Evolutionary conservation across 257 asterid species (phyloP), one percentile per base, ranked within the genome.

Genomic region (Salvia rosmarinus): DNA sequence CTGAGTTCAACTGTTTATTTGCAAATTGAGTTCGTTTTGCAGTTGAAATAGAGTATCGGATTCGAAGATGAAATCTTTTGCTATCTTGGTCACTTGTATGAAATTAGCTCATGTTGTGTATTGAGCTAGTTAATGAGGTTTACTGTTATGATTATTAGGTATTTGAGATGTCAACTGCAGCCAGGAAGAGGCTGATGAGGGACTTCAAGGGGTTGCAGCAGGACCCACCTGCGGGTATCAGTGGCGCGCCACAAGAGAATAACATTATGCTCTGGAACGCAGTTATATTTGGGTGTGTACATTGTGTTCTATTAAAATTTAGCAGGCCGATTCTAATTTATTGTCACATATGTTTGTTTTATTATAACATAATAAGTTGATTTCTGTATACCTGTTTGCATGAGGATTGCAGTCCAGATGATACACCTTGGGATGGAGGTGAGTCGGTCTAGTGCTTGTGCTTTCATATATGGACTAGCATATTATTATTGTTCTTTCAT

Each of bases 391-490:
- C 5, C 5, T 5, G 13, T 55, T 25, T 3, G 40, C 37, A 56
- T 56, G 63, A 25, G 63, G 20, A 56, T 28, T 13, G 20, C 87
- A 88, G 95, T 71, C 95, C 95, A 50, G 95, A 90, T 80, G 96
- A 89, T 81, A 87, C 96, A 37, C 90, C 92, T 57, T 90, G 96
- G 96, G 96, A 90, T 79, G 96, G 90, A 84, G 96, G 96, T 90
- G 75, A 82, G 90, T 28, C 63, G 0, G 17, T 54, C 11, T 54
- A 23, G 35, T 54, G 61, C 34, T 54, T 54, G 20, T 28, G 40
- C 34, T 55, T 54, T 55, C 61, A 23, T 55, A 11, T 10, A 11
- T 13, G 17, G 35, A 21, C 17, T 23, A 21, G 61, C 37, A 25
- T 25, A 25, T 28, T 28, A 2, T 56, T 32, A 40, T 5, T 56